These are phyloP conservation scores for Hydrangea macrophylla DNA, from an alignment of 148 eudicot genomes.

Conservation along the genomic window DNA sequence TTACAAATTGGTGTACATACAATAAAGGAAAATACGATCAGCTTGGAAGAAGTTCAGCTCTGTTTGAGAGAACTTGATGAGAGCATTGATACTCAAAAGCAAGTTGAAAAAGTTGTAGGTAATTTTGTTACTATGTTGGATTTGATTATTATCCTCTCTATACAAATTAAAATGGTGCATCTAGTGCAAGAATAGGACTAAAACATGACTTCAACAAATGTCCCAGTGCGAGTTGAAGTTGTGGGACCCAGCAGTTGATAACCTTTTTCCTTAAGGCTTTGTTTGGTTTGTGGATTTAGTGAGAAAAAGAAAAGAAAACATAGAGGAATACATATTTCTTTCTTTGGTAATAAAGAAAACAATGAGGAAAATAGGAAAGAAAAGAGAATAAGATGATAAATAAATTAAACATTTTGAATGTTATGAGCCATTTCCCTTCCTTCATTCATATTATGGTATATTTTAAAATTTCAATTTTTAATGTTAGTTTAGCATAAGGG, in stretches of 20 bases:
- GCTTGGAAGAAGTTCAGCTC: conserved; percentile 57
- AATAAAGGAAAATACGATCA: conserved; percentile 57
- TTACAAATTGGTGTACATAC: conserved; percentile 60
- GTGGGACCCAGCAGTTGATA: too few relatives aligned
- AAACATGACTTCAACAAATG: not conserved
- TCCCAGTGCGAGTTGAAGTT: not conserved
- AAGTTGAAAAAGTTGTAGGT: conserved; percentile 60
- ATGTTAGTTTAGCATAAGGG: too few relatives aligned
- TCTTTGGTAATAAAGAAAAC: too few relatives aligned
- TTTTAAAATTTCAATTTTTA: too few relatives aligned
- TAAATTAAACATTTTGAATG: too few relatives aligned
- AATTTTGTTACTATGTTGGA: conserved; percentile 12
- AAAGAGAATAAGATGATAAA: too few relatives aligned
- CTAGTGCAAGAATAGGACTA: not conserved
- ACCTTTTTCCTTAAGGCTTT: not conserved
- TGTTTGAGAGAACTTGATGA: conserved; percentile 71
- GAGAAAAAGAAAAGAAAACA: too few relatives aligned
- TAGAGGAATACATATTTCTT: too few relatives aligned
- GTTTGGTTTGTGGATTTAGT: too few relatives aligned
- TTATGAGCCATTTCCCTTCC: too few relatives aligned
- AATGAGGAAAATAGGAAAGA: too few relatives aligned
- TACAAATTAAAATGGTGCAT: not conserved
- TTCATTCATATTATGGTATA: too few relatives aligned
- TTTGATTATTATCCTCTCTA: not conserved
- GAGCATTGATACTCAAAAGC: conserved; percentile 48